These are phyloP conservation scores for Afroboletus lepidellus DNA, from an alignment of 1,284 basidiomycete species.

Conservation along the genomic window DNA sequence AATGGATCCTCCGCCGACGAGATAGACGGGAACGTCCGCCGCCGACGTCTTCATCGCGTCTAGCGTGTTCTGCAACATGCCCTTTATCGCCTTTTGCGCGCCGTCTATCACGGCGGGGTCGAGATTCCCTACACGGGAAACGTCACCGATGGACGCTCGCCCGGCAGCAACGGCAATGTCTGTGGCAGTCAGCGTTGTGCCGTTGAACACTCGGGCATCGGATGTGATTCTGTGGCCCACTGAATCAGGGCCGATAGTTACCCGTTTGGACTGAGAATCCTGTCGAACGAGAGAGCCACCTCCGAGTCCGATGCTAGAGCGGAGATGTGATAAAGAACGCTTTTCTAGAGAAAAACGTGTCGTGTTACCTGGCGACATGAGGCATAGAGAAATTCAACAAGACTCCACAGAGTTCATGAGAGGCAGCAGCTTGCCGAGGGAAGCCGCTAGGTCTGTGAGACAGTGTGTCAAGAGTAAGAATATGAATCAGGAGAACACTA, in stretches of 20 bases:
- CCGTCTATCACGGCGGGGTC: constrained; percentile 28
- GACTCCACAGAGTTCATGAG: constrained; percentile 39
- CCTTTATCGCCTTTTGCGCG: constrained; percentile 44
- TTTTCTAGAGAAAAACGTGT: constrained; percentile 8
- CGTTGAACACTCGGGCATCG: constrained; percentile 52
- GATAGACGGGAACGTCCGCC: constrained; percentile 45
- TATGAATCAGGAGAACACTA: constrained; percentile 15
- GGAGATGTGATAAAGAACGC: constrained; percentile 3
- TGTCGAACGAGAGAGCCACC: constrained; percentile 51
- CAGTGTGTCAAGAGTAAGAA: constrained; percentile 14
- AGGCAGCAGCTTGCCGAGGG: constrained; percentile 51
- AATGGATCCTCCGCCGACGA: constrained; percentile 56
- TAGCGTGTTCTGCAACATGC: constrained; percentile 46
- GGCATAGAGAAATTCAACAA: constrained; percentile 39
- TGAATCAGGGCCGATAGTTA: constrained; percentile 57
- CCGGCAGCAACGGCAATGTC: constrained; percentile 53
- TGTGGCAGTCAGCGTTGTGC: constrained; percentile 50
- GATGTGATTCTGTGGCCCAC: constrained; percentile 53
- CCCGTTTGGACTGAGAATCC: constrained; percentile 30
- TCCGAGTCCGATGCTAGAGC: constrained; percentile 48
- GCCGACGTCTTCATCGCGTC: constrained; percentile 61
- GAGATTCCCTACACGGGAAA: constrained; percentile 32
- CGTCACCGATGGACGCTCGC: constrained; percentile 41
- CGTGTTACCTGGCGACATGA: constrained; percentile 37
- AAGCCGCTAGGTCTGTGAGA: constrained; percentile 37